A percentile compares a stretch with the other conserved stretches of the same genome.
phyloP scores from a whole-genome alignment of 1,139 yeast species.

The Pichia sp. region DNA sequence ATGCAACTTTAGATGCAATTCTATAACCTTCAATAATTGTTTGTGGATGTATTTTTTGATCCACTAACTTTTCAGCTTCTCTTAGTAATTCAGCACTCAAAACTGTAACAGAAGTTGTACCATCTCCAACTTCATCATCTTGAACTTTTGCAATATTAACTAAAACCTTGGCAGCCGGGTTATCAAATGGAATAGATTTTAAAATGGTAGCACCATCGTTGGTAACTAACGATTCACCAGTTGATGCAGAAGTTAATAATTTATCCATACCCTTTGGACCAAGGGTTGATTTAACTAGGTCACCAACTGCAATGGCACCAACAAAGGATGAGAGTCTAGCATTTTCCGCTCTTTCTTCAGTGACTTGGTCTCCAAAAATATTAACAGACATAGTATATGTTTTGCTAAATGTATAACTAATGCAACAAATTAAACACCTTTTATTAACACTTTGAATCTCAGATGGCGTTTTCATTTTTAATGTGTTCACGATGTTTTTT shows the following conservation, averaged over 20 bases:
- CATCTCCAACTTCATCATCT: constrained; percentile 98
- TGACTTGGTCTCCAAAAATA: constrained; percentile 94
- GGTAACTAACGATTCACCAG: constrained; percentile 74
- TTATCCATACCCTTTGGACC: constrained; percentile 99
- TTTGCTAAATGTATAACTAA: not conserved
- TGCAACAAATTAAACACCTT: not conserved
- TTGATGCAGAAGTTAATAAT: constrained; percentile 78
- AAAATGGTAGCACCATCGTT: constrained; percentile 98
- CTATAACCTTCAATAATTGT: constrained; percentile 94
- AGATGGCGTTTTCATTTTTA: not conserved
- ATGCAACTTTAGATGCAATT: constrained; percentile 78
- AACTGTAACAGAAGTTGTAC: constrained; percentile 97
- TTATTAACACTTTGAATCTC: not conserved
- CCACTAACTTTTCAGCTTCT: constrained; percentile 92
- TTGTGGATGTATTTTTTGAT: constrained; percentile 93
- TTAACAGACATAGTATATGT: constrained; percentile 55
- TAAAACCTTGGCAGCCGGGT: constrained; percentile 96
- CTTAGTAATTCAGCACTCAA: constrained; percentile 84
- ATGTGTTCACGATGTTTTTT: not conserved
- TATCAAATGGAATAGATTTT: constrained; percentile 89
- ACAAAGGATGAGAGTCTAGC: constrained; percentile 96
- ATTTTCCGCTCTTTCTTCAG: constrained; percentile 96
- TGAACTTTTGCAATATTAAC: constrained; percentile 95
- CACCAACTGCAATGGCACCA: constrained; percentile 99
- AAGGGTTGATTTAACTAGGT: constrained; percentile 86